Evolutionary conservation across 192 early-diverging fungal genomes (phyloP).

Genomic region (Linnemannia schmuckeri): DNA sequence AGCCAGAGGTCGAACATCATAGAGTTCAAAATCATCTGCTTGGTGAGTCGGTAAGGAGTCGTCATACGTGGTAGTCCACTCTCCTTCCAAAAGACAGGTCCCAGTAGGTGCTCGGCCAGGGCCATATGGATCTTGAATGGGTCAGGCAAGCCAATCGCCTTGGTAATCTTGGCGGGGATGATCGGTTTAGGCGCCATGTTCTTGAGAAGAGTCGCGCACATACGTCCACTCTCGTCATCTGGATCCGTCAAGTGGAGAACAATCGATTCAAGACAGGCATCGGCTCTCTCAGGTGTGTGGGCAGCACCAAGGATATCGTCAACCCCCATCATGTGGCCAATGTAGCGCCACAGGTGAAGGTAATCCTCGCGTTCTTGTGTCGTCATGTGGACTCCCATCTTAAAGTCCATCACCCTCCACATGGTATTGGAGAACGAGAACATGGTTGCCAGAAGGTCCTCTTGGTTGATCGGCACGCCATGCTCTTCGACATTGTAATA

Average conservation of each 20-base stretch:
- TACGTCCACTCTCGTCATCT: constrained; percentile 5
- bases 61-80: constrained; percentile 14
- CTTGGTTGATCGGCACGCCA: constrained; percentile 56
- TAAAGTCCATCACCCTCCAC: constrained; percentile 33
- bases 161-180: neutral
- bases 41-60: neutral
- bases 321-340: constrained; percentile 64
- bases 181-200: neutral
- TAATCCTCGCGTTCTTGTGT: constrained; percentile 56
- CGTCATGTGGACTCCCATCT: constrained; percentile 41
- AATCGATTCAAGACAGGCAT: constrained; percentile 33
- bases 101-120: constrained; percentile 19
- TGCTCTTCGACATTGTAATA: constrained; percentile 22
- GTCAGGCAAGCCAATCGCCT: constrained; percentile 10
- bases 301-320: constrained; percentile 29
- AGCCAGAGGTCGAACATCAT: constrained; percentile 25
- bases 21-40: neutral
- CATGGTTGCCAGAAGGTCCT: constrained; percentile 37
- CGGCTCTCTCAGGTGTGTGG: neutral
- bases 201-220: constrained; percentile 8
- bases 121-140: constrained; percentile 28
- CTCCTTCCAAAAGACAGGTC: constrained; percentile 17
- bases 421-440: constrained; percentile 40
- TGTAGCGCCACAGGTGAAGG: constrained; percentile 64
- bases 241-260: constrained; percentile 27